phyloP scores from a whole-genome alignment of 2,329 filamentous ascomycete genomes.

The Bimuria novae-zelandiae region DNA sequence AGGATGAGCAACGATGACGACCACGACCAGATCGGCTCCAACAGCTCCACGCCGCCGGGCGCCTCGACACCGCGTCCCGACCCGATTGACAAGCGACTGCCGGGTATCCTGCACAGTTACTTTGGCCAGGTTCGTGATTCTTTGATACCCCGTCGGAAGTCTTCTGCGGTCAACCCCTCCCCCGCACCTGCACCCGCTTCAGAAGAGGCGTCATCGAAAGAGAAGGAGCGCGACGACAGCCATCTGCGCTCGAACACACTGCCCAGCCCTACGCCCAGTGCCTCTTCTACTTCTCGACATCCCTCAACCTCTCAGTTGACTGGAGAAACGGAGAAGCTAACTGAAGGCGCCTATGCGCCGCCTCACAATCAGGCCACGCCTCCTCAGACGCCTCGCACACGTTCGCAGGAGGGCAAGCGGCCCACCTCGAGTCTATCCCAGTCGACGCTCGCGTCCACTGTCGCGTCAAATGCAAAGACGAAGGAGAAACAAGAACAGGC shows the following conservation, averaged over 20 bases:
- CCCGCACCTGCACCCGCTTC: slow-evolving; percentile 41
- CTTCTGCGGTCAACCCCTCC: slow-evolving; percentile 44
- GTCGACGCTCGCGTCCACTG: slow-evolving; percentile 53
- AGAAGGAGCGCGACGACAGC: slow-evolving; percentile 25
- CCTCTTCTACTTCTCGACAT: slow-evolving; percentile 52
- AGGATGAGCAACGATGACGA: slow-evolving; percentile 67
- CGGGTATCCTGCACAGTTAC: slow-evolving; percentile 92
- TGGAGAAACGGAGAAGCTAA: slow-evolving; percentile 84
- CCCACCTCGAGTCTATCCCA: slow-evolving; percentile 54
- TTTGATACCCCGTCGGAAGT: slow-evolving; percentile 54
- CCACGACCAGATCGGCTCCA: slow-evolving; percentile 76
- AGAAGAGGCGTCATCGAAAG: slow-evolving; percentile 24
- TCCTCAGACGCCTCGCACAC: slow-evolving; percentile 84
- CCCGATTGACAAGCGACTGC: slow-evolving; percentile 90
- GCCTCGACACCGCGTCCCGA: slow-evolving; percentile 93
- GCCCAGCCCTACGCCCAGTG: slow-evolving; percentile 54
- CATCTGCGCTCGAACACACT: slow-evolving; percentile 58
- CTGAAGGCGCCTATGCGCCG: slow-evolving; percentile 68
- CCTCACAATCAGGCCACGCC: slow-evolving; percentile 82
- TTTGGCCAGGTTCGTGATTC: slow-evolving; percentile 97
- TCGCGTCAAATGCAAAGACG: slow-evolving; percentile 48
- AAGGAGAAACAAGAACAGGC: slow-evolving; percentile 47
- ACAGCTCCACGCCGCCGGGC: slow-evolving; percentile 84
- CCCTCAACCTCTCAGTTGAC: slow-evolving; percentile 64
- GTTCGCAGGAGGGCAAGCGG: slow-evolving; percentile 67